These are phyloP conservation scores for Cytidiella melzeri DNA, from an alignment of 768 basidiomycete genomes.

Conservation along the genomic window DNA sequence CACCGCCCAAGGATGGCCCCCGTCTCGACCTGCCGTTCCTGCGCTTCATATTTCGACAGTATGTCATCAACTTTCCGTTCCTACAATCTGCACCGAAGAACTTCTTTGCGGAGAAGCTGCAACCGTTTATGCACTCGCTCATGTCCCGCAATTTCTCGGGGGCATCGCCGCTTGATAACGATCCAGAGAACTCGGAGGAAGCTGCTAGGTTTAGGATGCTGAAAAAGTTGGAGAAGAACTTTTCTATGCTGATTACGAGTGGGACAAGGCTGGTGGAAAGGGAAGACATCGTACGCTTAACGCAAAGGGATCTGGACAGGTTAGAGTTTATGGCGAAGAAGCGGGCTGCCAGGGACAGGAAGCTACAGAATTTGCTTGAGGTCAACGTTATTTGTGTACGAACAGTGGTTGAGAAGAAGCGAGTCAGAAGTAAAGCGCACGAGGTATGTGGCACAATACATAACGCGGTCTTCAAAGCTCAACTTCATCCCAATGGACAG, in stretches of 20 bases:
- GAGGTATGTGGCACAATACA: constrained; percentile 53
- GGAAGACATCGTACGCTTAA: constrained; percentile 88
- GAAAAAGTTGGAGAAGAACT: constrained; percentile 76
- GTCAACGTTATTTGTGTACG: constrained; percentile 90
- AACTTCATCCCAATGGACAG: constrained; percentile 31
- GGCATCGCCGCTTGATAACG: constrained; percentile 53
- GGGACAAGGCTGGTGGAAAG: constrained; percentile 77
- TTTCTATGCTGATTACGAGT: constrained; percentile 74
- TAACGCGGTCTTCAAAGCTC: not conserved
- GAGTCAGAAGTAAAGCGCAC: constrained; percentile 79
- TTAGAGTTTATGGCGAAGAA: constrained; percentile 68
- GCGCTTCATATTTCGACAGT: constrained; percentile 86
- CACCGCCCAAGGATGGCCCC: constrained; percentile 52
- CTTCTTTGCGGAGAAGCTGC: constrained; percentile 92
- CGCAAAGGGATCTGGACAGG: constrained; percentile 75
- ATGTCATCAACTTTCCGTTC: constrained; percentile 93
- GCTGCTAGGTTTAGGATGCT: constrained; percentile 64
- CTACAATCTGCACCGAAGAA: constrained; percentile 81
- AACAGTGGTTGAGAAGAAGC: constrained; percentile 75
- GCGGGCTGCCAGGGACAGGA: constrained; percentile 43
- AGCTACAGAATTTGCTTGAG: constrained; percentile 60
- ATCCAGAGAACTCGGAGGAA: constrained; percentile 43
- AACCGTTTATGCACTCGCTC: constrained; percentile 85
- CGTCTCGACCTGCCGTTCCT: constrained; percentile 79
- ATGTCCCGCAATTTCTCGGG: constrained; percentile 74